Evolutionary conservation across 2,329 filamentous ascomycete genomes (phyloP).

Genomic region (Colletotrichum gloeosporioides): DNA sequence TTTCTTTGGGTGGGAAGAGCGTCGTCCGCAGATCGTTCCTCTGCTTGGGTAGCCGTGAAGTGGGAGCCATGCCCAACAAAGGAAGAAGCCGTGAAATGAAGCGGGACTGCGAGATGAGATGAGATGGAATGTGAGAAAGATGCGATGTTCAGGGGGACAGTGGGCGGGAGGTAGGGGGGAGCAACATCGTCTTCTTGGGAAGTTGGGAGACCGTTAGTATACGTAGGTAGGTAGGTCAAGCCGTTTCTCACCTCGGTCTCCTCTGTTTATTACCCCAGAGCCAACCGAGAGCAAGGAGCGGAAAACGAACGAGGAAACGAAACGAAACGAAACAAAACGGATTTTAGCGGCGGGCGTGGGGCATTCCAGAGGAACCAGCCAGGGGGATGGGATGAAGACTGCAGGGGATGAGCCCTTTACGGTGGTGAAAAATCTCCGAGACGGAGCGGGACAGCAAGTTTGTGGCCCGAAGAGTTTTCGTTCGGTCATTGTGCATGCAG

Average conservation of each 20-base stretch:
- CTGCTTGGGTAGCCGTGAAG: background rate
- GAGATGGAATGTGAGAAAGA: background rate
- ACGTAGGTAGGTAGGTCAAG: background rate
- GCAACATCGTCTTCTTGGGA: background rate
- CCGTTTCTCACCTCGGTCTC: background rate
- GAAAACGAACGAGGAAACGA: slow-evolving; percentile 8
- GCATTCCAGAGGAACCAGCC: background rate
- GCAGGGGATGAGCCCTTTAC: slow-evolving; percentile 11
- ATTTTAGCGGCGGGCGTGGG: slow-evolving; percentile 1
- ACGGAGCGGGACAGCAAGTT: slow-evolving; percentile 6
- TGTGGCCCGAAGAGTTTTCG: slow-evolving; percentile 9
- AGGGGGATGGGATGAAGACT: slow-evolving; percentile 9
- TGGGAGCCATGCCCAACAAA: slow-evolving; percentile 11
- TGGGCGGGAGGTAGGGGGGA: background rate
- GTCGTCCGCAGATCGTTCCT: slow-evolving; percentile 1
- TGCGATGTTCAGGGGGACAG: slow-evolving; percentile 3
- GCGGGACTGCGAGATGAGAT: slow-evolving; percentile 14
- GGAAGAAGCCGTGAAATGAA: background rate
- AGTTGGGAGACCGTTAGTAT: background rate
- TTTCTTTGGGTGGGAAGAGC: background rate
- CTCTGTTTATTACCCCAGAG: slow-evolving; percentile 9
- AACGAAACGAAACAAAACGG: slow-evolving; percentile 21
- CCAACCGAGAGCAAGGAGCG: slow-evolving; percentile 5
- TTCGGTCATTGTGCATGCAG: slow-evolving; percentile 9
- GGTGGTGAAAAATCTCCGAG: slow-evolving; percentile 19